Percentiles rank a stretch among this genome's conserved stretches.
These are phyloP conservation scores for Friedmanniomyces endolithicus DNA, from an alignment of 495 filamentous ascomycete species.

Conservation along the genomic window DNA sequence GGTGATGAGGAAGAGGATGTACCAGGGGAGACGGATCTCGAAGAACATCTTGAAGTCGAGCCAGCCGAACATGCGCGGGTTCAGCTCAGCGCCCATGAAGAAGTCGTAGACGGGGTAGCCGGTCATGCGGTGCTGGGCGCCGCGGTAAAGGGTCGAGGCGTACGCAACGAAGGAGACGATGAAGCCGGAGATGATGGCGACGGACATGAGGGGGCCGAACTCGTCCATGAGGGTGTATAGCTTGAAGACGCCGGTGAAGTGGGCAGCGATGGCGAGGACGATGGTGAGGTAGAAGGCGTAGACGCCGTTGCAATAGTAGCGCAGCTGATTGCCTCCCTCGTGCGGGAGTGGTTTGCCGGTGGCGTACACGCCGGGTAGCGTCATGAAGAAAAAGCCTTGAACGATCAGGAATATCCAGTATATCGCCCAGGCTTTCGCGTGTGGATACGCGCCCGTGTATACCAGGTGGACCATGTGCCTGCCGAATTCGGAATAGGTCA, in stretches of 20 bases:
- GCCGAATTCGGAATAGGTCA: slow-evolving; percentile 56
- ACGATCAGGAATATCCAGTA: slow-evolving; percentile 89
- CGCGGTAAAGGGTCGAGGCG: slow-evolving; percentile 65
- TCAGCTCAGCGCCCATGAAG: slow-evolving; percentile 97
- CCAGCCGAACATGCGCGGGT: slow-evolving; percentile 85
- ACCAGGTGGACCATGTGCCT: slow-evolving; percentile 53
- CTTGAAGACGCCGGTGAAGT: slow-evolving; percentile 73
- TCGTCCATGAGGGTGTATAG: slow-evolving; percentile 92
- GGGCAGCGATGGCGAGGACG: slow-evolving; percentile 49
- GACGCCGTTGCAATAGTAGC: slow-evolving; percentile 86
- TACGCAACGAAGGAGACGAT: slow-evolving; percentile 71
- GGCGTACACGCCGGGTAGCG: slow-evolving; percentile 69
- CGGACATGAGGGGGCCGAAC: slow-evolving; percentile 80
- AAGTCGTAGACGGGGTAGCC: slow-evolving; percentile 89
- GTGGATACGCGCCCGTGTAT: slow-evolving; percentile 71
- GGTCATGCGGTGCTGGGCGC: slow-evolving; percentile 81
- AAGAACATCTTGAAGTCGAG: slow-evolving; percentile 99
- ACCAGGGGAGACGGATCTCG: slow-evolving; percentile 95
- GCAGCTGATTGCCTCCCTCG: slow-evolving; percentile 66
- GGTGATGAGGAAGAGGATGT: slow-evolving; percentile 71
- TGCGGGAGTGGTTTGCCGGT: slow-evolving; percentile 80
- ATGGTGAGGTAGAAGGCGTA: slow-evolving; percentile 82
- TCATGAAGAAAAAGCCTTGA: slow-evolving; percentile 67
- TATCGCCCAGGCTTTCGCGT: slow-evolving; percentile 67
- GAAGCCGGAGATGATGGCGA: slow-evolving; percentile 82